Evolutionary conservation across 2,329 filamentous ascomycete species (phyloP).

Genomic region (Monosporascus ibericus): DNA sequence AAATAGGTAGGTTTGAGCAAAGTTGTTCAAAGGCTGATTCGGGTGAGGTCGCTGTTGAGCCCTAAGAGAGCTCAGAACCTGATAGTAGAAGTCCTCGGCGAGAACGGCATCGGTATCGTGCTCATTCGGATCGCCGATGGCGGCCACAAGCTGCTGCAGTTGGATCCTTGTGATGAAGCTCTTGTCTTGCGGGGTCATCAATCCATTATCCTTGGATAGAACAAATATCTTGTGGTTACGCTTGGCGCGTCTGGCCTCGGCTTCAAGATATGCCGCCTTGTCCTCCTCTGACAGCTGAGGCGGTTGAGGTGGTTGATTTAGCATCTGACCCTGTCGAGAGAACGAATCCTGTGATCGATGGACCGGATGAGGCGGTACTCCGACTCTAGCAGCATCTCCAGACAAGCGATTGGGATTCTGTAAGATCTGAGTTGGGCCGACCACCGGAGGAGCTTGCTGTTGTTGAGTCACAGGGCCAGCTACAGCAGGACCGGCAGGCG

Average conservation of each 20-base stretch:
- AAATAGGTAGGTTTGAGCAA: conserved; percentile 95
- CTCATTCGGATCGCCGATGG: conserved; percentile 81
- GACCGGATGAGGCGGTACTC: conserved; percentile 23
- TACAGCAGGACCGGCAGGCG: conserved; percentile 25
- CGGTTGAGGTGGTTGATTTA: conserved; percentile 64
- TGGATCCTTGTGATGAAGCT: conserved; percentile 99
- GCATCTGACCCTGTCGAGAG: conserved; percentile 46
- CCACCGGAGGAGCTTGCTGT: conserved; percentile 35
- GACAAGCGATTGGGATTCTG: conserved; percentile 69
- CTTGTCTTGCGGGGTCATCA: conserved; percentile 99
- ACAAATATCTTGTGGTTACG: conserved; percentile 97
- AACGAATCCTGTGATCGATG: conserved; percentile 50
- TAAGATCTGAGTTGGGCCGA: conserved; percentile 64
- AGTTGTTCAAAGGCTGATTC: conserved; percentile 88
- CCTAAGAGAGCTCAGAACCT: conserved; percentile 92
- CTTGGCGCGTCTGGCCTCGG: conserved; percentile 92
- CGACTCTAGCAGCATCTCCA: conserved; percentile 36
- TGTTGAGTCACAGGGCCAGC: conserved; percentile 28
- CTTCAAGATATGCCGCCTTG: conserved; percentile 73
- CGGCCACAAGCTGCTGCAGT: conserved; percentile 88
- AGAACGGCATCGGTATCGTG: conserved; percentile 73
- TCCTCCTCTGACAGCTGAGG: conserved; percentile 77
- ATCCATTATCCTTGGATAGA: conserved; percentile 85
- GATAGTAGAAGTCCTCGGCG: conserved; percentile 95
- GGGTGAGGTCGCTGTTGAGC: conserved; percentile 86